Conservation (phyloP, 805 yeast species). For the Lachancea cidri region DNA sequence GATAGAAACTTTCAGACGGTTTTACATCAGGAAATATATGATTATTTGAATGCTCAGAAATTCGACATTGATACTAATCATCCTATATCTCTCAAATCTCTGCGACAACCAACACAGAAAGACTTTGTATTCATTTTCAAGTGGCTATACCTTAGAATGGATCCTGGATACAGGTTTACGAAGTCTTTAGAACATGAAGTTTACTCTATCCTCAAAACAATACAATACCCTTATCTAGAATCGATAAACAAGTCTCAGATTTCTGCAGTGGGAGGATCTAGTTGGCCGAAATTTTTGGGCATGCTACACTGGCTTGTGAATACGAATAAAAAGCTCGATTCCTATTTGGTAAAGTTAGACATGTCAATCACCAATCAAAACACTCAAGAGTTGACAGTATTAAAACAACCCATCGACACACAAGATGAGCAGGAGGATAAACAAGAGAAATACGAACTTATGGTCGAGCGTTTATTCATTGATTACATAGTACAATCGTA, state of each 20-base stretch:
- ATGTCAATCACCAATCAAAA: slow-evolving; percentile 21
- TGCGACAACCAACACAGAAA: slow-evolving; percentile 78
- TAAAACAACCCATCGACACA: slow-evolving; percentile 22
- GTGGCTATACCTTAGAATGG: slow-evolving; percentile 70
- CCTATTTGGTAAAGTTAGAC: slow-evolving; percentile 20
- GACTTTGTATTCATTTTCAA: slow-evolving; percentile 76
- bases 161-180: slow-evolving; percentile 70
- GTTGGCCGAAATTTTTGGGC: slow-evolving; percentile 81
- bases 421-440: slow-evolving; percentile 30
- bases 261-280: slow-evolving; percentile 85
- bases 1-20: slow-evolving; percentile 62
- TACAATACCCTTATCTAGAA: slow-evolving; percentile 77
- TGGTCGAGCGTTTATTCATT: slow-evolving; percentile 44
- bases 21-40: slow-evolving; percentile 63
- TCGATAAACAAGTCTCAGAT: slow-evolving; percentile 78
- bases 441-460: slow-evolving; percentile 33
- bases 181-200: slow-evolving; percentile 73
- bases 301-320: slow-evolving; percentile 79
- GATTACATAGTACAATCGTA: slow-evolving; percentile 64
- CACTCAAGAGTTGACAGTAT: slow-evolving; percentile 28
- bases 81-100: slow-evolving; percentile 56
- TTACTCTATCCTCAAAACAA: slow-evolving; percentile 53
- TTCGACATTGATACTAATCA: slow-evolving; percentile 75
- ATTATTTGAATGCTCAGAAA: slow-evolving; percentile 54
- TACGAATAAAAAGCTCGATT: slow-evolving; percentile 42